These are phyloP conservation scores for Pichia sp. DNA, from an alignment of 1,139 yeast genomes.

Conservation along the genomic window DNA sequence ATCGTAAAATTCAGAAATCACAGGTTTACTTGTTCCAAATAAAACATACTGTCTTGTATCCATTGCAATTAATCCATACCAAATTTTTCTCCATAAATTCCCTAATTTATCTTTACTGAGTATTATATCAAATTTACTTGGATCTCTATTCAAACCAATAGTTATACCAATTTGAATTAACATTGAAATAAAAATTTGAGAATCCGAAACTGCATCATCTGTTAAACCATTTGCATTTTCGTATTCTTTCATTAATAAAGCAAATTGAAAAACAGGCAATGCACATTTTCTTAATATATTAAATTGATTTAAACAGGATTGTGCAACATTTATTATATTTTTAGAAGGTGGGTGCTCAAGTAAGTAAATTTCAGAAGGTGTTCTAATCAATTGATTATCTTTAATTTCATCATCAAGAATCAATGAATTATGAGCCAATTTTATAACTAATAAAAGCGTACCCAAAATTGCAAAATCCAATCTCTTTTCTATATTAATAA, in stretches of 20 bases:
- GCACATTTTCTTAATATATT: conserved; percentile 43
- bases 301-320: conserved; percentile 48
- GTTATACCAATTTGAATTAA: conserved; percentile 45
- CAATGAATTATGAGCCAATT: conserved; percentile 38
- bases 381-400: conserved; percentile 20
- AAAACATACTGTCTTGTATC: conserved; percentile 35
- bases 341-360: conserved; percentile 43
- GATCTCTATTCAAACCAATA: conserved; percentile 51
- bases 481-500: conserved; percentile 33
- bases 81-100: conserved; percentile 45
- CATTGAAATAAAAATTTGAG: conserved; percentile 40
- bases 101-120: conserved; percentile 25
- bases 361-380: conserved; percentile 37
- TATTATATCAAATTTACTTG: conserved; percentile 30
- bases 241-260: conserved; percentile 41
- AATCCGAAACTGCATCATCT: conserved; percentile 37
- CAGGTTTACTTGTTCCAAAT: conserved; percentile 38
- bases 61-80: conserved; percentile 41
- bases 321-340: conserved; percentile 44
- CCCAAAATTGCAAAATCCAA: conserved; percentile 46
- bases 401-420: conserved; percentile 30
- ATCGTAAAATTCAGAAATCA: conserved; percentile 34
- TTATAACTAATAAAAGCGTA: conserved; percentile 36
- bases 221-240: conserved; percentile 38
- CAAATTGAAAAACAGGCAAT: conserved; percentile 45